Evolutionary conservation across 495 filamentous ascomycete species (phyloP).

Genomic region (Podospora didyma): DNA sequence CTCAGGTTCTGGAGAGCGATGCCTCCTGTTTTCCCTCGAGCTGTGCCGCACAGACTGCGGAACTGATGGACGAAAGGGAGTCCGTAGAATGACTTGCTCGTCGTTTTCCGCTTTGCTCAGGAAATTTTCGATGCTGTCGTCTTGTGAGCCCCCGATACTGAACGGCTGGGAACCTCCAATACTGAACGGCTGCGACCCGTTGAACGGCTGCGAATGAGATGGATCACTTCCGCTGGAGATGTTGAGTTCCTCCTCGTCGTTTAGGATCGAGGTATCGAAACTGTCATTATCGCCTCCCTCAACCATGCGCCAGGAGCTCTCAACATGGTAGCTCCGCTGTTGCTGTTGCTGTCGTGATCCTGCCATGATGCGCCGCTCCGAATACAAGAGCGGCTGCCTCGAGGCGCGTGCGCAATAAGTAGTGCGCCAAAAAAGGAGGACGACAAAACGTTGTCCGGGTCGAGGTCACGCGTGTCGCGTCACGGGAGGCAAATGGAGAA

Average conservation of each 20-base stretch:
- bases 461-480: constrained; percentile 14
- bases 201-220: constrained; percentile 34
- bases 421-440: neutral
- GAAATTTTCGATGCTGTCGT: constrained; percentile 43
- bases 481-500: constrained; percentile 1
- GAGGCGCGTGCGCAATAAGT: neutral
- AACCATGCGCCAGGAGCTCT: constrained; percentile 49
- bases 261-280: constrained; percentile 42
- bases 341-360: constrained; percentile 15
- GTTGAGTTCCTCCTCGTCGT: constrained; percentile 36
- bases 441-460: neutral
- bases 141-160: constrained; percentile 40
- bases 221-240: constrained; percentile 33
- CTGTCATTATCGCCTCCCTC: constrained; percentile 48
- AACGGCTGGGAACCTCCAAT: constrained; percentile 26
- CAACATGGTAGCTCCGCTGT: constrained; percentile 28
- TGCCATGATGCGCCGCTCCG: constrained; percentile 7
- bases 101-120: constrained; percentile 38
- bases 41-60: constrained; percentile 33
- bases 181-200: constrained; percentile 31
- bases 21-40: constrained; percentile 28
- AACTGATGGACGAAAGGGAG: constrained; percentile 42
- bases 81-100: constrained; percentile 37
- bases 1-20: constrained; percentile 31
- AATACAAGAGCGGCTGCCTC: neutral